Base-by-base conservation (phyloP, 2,329 filamentous ascomycete genomes). In the Ceratocystiopsis brevicomis region DNA sequence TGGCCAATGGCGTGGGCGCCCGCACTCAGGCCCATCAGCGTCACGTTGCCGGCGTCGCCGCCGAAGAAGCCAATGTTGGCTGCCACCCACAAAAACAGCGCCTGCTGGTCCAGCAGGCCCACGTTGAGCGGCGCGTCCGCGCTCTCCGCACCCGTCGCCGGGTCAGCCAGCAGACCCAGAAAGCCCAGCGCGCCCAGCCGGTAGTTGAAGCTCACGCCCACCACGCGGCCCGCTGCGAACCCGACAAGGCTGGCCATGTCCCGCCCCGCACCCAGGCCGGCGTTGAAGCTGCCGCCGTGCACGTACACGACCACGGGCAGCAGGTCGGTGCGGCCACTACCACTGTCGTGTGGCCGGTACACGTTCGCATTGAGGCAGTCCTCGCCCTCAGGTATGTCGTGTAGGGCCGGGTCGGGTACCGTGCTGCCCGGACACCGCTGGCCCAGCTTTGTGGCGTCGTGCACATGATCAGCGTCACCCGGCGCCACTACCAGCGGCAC, bases 101-200 rank as follows among this genome's bases (percentile, higher is more conserved):
- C 51, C 10, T 67, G 62, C 50, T 81, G 76, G 52, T 81, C 78
- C 49, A 66, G 64, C 47, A 81, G 58, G 1, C 79, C 79, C 17
- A 78, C 57, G 51, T 84, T 85, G 42, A 78, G 59, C 36, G 71
- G 50, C 0, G 72, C 76, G 67, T 67, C 33, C 25, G 25, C 25
- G 65, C 65, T 14, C 65, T 61, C 30, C 71, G 65, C 44, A 71
- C 51, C 11, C 56, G n/a, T 11, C 41, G 18, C 4, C 4, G 15
- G 16, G 4, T 25, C 42, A 3, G 32, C 40, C n/a, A 37, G 11
- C 72, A 37, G 47, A 0, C 45, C 68, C 25, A 83, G 57, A 57
- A 88, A 85, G 0, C 82, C 82, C 53, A 84, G 63, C 6, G 73
- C 69, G 3, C 75, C 74, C 40, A 82, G 65, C 11, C 79, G 67